Percentiles rank a stretch among this genome's conserved stretches.
phyloP scores from a whole-genome alignment of 2,329 filamentous ascomycete genomes.

The Cadophora sp. region DNA sequence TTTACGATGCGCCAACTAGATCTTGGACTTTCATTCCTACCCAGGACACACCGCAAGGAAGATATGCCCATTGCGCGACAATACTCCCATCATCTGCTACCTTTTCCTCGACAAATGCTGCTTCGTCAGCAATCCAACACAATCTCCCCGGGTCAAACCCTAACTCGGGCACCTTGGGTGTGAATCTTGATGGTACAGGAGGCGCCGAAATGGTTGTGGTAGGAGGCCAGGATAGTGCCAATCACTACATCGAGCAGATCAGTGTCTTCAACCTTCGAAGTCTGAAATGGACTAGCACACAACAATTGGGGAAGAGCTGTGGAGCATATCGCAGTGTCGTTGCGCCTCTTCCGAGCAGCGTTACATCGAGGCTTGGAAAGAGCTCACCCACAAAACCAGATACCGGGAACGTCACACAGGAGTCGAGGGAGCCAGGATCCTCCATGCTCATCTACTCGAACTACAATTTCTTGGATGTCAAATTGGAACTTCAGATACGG shows the following conservation, averaged over 20 bases:
- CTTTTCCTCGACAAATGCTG: constrained; percentile 84
- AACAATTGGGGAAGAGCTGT: constrained; percentile 86
- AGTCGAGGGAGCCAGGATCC: constrained; percentile 63
- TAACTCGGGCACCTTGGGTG: constrained; percentile 86
- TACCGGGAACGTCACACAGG: constrained; percentile 53
- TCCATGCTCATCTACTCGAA: constrained; percentile 98
- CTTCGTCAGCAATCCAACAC: constrained; percentile 86
- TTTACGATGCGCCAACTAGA: constrained; percentile 84
- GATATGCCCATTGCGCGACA: constrained; percentile 95
- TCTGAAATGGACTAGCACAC: constrained; percentile 93
- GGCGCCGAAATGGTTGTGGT: constrained; percentile 98
- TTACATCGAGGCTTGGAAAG: constrained; percentile 71
- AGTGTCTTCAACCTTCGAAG: constrained; percentile 97
- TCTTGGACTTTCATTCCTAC: constrained; percentile 87
- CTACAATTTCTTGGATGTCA: constrained; percentile 98
- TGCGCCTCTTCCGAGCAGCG: constrained; percentile 75
- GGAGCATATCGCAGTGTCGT: constrained; percentile 97
- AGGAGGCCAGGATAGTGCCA: constrained; percentile 94
- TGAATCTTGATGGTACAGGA: constrained; percentile 87
- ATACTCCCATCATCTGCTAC: constrained; percentile 87
- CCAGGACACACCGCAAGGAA: constrained; percentile 84
- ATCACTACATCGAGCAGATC: constrained; percentile 98
- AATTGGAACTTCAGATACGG: constrained; percentile 90
- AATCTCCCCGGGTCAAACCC: constrained; percentile 84
- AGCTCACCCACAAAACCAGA: constrained; percentile 51